phyloP scores from a whole-genome alignment of 23 red algal species.

The Gracilaria domingensis region DNA sequence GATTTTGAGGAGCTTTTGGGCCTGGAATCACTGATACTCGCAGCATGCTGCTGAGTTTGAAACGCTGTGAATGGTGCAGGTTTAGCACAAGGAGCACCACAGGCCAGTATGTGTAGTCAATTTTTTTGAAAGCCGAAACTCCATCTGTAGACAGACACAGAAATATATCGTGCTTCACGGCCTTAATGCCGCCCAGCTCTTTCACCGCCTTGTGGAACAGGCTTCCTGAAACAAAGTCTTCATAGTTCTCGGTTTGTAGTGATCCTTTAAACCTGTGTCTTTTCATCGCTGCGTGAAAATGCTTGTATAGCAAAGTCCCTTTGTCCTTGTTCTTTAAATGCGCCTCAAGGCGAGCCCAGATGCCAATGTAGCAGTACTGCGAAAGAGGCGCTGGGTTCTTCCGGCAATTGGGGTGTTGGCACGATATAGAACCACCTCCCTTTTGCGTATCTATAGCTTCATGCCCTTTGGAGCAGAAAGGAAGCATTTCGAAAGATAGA shows the following conservation, averaged over 20 bases:
- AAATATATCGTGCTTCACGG: constrained; percentile 7
- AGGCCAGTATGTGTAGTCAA: constrained; percentile 2
- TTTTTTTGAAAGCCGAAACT: constrained; percentile 5
- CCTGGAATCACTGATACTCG: neutral
- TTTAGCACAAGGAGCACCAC: neutral
- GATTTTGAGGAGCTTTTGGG: constrained; percentile 10
- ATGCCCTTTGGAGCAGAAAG: neutral
- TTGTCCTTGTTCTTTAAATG: neutral
- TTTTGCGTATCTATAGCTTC: constrained; percentile 3
- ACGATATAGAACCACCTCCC: neutral
- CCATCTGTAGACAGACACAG: constrained; percentile 23
- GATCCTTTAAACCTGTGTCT: neutral
- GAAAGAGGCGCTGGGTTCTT: neutral
- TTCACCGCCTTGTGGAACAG: neutral
- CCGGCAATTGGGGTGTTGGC: neutral
- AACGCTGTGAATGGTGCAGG: constrained; percentile 2
- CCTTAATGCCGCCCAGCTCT: neutral
- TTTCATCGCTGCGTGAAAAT: neutral
- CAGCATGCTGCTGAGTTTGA: neutral
- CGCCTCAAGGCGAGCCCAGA: neutral
- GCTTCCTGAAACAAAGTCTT: constrained; percentile 17
- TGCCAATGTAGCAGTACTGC: neutral
- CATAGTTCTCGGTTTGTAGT: neutral
- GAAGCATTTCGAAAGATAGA: neutral
- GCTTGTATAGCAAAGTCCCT: neutral